Evolutionary conservation across 805 yeast species (phyloP), one percentile per base, ranked within the genome.

Genomic region (Pichia nakasei): DNA sequence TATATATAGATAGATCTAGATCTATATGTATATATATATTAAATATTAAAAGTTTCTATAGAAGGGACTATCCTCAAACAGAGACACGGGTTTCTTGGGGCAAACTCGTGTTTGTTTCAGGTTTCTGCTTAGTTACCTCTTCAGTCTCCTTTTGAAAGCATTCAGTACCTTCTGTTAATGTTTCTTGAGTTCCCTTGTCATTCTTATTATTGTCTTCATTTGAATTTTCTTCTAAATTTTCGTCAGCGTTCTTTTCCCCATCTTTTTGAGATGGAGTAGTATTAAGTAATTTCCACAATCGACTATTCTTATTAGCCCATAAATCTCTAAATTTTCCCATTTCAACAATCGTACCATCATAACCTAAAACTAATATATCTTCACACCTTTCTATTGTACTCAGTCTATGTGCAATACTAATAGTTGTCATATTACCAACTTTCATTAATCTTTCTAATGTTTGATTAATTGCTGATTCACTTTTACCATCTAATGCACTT

Each of bases 391-490:
- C 82, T 45, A 91, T 91, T 0, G 97, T 91, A 1, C 94, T 80
- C 38, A 88, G 72, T 52, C 97, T 69, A 60, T 89, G 97, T 0
- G 97, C 97, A 56, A 91, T 91, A 22, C 94, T 84, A 35, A 91
- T 83, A 5, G 84, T 72, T 4, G 89, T 78, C 19, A 95, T 85
- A 24, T 37, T 42, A 9, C 45, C 50, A 27, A 44, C 39, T 22
- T 64, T 56, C 60, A 75, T 71, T 46, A 91, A 68, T 38, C 70
- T 64, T 19, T 70, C 63, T 46, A 89, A 65, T 9, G 94, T 86
- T 41, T 73, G 73, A 61, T 89, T 88, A 35, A 91, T 94, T 7
- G 85, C 75, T 51, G 82, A 80, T 58, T 91, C 97, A 55, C 89
- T 81, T 44, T 84, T 86, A 26, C 93, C 76, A 56, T 91, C 97